Evolutionary conservation across 164 flowering plant genomes (phyloP).

Genomic region (Kalanchoe fedtschenkoi): DNA sequence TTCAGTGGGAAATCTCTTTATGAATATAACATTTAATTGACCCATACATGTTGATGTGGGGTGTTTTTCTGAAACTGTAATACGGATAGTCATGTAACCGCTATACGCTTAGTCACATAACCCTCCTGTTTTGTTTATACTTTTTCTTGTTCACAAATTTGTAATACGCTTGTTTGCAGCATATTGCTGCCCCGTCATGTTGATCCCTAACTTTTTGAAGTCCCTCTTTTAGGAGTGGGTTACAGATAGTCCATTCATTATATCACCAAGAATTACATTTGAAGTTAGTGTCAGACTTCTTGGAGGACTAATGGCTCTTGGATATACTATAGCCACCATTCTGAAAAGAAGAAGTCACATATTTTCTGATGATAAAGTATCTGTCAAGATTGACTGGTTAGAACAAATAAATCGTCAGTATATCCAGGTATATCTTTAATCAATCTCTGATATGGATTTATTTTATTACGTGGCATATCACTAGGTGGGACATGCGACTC

Average conservation of each 20-base stretch:
- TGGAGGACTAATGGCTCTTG: constrained; percentile 97
- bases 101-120: not conserved
- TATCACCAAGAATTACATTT: constrained; percentile 92
- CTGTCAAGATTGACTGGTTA: constrained; percentile 82
- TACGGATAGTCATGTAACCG: too few species aligned
- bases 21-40: not conserved
- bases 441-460: not conserved
- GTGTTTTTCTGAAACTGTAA: not conserved
- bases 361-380: constrained; percentile 60
- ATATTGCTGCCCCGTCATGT: not conserved
- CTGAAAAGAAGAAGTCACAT: constrained; percentile 88
- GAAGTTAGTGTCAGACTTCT: constrained; percentile 98
- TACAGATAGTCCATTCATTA: constrained; percentile 81
- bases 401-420: constrained; percentile 85
- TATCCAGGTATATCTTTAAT: constrained; percentile 88
- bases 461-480: not conserved
- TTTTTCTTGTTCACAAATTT: not conserved
- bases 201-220: not conserved
- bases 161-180: not conserved
- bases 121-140: not conserved
- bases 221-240: constrained; percentile 78
- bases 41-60: not conserved
- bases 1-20: not conserved
- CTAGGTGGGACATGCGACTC: not conserved
- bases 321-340: constrained; percentile 91